Conservation (phyloP, 176 grass and related monocot genomes). For the Rhynchospora breviuscula region DNA sequence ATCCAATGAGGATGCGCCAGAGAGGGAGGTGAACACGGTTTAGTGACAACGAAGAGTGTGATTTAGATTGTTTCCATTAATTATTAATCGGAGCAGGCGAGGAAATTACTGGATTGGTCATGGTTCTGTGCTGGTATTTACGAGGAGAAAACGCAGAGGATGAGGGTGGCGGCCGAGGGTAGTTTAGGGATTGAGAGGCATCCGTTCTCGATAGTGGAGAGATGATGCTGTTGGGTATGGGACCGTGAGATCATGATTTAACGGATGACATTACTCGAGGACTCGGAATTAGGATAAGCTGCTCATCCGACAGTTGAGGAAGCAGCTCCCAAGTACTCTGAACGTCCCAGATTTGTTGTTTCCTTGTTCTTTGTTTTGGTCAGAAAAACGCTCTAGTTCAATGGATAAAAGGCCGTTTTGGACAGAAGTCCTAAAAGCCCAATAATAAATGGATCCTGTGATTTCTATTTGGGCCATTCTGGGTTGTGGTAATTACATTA, state of each 20-base stretch:
- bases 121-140: not conserved
- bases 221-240: not conserved
- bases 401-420: not conserved
- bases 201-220: slow-evolving; percentile 2
- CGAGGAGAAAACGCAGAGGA: not conserved
- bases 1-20: not conserved
- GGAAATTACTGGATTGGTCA: slow-evolving; percentile 14
- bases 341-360: slow-evolving; percentile 19
- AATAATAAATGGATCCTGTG: not conserved
- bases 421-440: not conserved
- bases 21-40: not conserved
- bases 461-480: not conserved
- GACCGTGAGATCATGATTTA: not conserved
- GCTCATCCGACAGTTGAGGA: not conserved
- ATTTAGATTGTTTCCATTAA: not conserved
- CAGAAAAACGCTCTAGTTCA: not conserved
- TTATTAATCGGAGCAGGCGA: not conserved
- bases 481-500: too few relatives aligned
- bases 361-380: not conserved
- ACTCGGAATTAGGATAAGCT: not conserved
- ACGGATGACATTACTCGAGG: not conserved
- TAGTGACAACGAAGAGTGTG: not conserved
- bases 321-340: slow-evolving; percentile 7
- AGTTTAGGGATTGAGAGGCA: not conserved
- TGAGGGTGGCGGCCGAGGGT: slow-evolving; percentile 1